A percentile compares a stretch with the other conserved stretches of the same genome.
Evolutionary conservation across 768 basidiomycete species (phyloP).

Genomic region (Phylloporus arenicola): DNA sequence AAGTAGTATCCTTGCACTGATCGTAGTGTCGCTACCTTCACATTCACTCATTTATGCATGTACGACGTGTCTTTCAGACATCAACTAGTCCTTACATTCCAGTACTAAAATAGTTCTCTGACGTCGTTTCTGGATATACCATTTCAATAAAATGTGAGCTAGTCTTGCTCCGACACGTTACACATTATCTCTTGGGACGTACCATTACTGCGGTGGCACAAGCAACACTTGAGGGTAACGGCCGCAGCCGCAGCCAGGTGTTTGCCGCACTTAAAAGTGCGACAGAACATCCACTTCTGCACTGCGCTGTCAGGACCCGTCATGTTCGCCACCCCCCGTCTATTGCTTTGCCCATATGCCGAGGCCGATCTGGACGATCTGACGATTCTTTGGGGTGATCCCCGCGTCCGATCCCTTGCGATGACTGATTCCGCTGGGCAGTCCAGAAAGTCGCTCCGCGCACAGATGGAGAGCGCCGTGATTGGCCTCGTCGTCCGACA

Average conservation of each 20-base stretch:
- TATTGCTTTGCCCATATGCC: constrained; percentile 30
- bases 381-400: constrained; percentile 26
- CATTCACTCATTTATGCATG: neutral
- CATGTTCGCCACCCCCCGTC: constrained; percentile 31
- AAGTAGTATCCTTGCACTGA: neutral
- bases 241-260: constrained; percentile 20
- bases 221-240: neutral
- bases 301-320: neutral
- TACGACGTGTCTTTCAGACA: neutral
- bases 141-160: neutral
- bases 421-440: constrained; percentile 13
- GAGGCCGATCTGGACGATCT: constrained; percentile 31
- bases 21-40: neutral
- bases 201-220: constrained; percentile 1
- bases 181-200: neutral
- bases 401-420: constrained; percentile 21
- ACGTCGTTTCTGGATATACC: neutral
- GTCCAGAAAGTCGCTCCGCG: constrained; percentile 16
- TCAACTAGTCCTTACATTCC: neutral
- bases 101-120: neutral
- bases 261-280: neutral
- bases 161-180: neutral
- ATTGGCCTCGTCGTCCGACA: constrained; percentile 27
- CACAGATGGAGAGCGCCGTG: constrained; percentile 21
- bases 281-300: neutral